Conservation (phyloP, 1,284 basidiomycete species). For the Sparassis latifolia region DNA sequence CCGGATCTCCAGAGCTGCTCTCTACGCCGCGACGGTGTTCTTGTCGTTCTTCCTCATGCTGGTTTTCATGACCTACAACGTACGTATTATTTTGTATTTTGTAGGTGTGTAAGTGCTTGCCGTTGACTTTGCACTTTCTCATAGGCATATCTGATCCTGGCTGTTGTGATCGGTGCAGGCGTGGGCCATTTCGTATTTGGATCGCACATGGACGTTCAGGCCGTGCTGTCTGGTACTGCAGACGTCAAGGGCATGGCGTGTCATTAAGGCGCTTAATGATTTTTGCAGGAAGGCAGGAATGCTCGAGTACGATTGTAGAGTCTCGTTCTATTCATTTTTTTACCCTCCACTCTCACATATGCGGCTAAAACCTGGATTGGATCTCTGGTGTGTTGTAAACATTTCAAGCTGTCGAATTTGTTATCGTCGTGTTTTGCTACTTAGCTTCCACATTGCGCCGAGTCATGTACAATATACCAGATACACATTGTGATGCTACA, state of each 20-base stretch:
- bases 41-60: constrained; percentile 85
- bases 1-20: constrained; percentile 49
- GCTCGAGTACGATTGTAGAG: too few relatives aligned
- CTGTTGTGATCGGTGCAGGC: constrained; percentile 65
- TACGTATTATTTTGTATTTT: constrained; percentile 26
- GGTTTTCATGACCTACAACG: constrained; percentile 86
- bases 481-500: too few relatives aligned
- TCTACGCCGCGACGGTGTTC: constrained; percentile 65
- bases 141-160: constrained; percentile 73
- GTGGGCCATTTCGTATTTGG: constrained; percentile 71
- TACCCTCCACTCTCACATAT: not conserved
- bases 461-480: too few relatives aligned
- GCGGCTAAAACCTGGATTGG: too few relatives aligned
- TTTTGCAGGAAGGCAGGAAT: not conserved
- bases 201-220: constrained; percentile 50
- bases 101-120: too few relatives aligned
- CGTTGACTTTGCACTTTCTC: not conserved
- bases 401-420: too few relatives aligned
- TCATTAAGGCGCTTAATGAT: constrained; percentile 27
- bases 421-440: too few relatives aligned
- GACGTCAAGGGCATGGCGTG: constrained; percentile 54
- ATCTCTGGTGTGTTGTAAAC: too few relatives aligned
- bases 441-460: too few relatives aligned
- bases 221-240: constrained; percentile 37
- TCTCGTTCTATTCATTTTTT: too few relatives aligned